phyloP scores from a whole-genome alignment of 257 asterid species.

The Echium plantagineum region DNA sequence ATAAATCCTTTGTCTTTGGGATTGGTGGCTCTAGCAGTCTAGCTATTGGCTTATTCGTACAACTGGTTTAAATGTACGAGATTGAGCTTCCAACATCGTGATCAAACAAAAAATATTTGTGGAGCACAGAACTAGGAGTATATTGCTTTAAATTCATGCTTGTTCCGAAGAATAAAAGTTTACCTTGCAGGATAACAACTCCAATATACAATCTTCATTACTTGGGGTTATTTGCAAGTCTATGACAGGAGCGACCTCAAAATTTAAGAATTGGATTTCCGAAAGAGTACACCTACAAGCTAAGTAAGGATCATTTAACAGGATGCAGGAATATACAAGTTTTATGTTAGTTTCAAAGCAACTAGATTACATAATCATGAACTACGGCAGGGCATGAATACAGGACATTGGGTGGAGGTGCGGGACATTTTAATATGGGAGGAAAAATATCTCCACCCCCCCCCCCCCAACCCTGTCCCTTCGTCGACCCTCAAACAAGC shows the following conservation, averaged over 20 bases:
- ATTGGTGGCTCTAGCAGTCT: too few species aligned
- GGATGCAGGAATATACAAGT: neutral
- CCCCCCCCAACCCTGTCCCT: too few species aligned
- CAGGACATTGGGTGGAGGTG: neutral
- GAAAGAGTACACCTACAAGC: constrained; percentile 70
- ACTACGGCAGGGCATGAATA: too few species aligned
- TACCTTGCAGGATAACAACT: constrained; percentile 84
- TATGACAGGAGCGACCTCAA: constrained; percentile 72
- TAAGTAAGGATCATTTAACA: constrained; percentile 8
- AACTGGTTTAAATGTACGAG: neutral
- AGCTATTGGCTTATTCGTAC: neutral
- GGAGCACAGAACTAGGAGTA: neutral
- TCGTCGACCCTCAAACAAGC: neutral
- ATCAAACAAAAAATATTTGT: neutral
- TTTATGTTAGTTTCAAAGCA: too few species aligned
- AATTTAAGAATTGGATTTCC: constrained; percentile 59
- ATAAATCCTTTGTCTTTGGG: too few species aligned
- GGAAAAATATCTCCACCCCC: neutral
- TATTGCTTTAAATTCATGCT: neutral
- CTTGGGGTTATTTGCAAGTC: constrained; percentile 58
- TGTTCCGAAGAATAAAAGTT: constrained; percentile 7
- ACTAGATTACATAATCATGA: too few species aligned
- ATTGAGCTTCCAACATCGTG: neutral
- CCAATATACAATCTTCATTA: constrained; percentile 46
- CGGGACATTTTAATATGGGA: neutral